Conservation (phyloP, 257 asterid species). For the Primulina eburnea region DNA sequence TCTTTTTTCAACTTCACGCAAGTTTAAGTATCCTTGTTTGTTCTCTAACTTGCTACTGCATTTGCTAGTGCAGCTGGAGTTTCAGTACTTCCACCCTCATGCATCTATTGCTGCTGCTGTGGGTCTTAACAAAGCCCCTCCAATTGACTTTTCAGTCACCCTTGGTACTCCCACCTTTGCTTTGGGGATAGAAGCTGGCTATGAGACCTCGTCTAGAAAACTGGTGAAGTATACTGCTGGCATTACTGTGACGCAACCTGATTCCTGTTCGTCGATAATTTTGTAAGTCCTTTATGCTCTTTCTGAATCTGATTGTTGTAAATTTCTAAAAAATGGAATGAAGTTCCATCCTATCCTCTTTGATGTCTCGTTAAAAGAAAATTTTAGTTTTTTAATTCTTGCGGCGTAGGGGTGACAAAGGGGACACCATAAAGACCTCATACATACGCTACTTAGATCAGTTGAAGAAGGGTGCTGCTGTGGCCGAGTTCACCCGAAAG, state of each 20-base stretch:
- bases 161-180: slow-evolving; percentile 86
- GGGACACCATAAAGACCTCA: slow-evolving; percentile 68
- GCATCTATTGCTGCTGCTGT: slow-evolving; percentile 72
- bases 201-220: slow-evolving; percentile 62
- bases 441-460: slow-evolving; percentile 56
- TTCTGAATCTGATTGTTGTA: slow-evolving; percentile 1
- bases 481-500: slow-evolving; percentile 62
- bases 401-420: slow-evolving; percentile 61
- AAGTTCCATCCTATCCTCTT: not conserved
- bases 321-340: not conserved
- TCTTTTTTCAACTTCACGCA: not conserved
- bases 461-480: slow-evolving; percentile 52
- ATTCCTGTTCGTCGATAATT: slow-evolving; percentile 64
- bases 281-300: slow-evolving; percentile 46
- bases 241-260: slow-evolving; percentile 66
- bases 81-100: slow-evolving; percentile 80
- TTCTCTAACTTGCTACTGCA: slow-evolving; percentile 16
- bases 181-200: slow-evolving; percentile 83
- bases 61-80: slow-evolving; percentile 53
- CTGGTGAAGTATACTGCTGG: slow-evolving; percentile 82
- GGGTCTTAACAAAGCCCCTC: slow-evolving; percentile 60
- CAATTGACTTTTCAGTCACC: slow-evolving; percentile 59
- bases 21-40: not conserved
- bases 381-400: not conserved
- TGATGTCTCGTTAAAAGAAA: not conserved